phyloP scores from a whole-genome alignment of 495 filamentous ascomycete species.

The Chlorociboria aeruginascens region DNA sequence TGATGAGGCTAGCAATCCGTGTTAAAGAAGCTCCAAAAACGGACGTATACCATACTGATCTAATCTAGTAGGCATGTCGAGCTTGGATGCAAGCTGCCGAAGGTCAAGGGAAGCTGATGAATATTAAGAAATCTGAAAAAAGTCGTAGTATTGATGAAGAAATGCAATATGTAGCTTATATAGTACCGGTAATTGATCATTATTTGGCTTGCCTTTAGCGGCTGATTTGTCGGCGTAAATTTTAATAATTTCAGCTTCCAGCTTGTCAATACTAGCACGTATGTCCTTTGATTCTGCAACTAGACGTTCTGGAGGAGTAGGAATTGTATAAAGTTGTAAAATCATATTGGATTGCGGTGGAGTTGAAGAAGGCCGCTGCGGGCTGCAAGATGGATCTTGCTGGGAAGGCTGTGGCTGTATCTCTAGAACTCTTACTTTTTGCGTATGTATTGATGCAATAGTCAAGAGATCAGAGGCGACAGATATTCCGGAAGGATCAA shows the following conservation, averaged over 20 bases:
- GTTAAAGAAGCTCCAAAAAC: constrained; percentile 19
- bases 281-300: constrained; percentile 59
- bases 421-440: too few relatives aligned
- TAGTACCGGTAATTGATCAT: constrained; percentile 45
- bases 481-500: too few relatives aligned
- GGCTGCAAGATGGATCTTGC: too few relatives aligned
- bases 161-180: constrained; percentile 58
- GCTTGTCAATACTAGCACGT: constrained; percentile 63
- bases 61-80: constrained; percentile 15
- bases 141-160: constrained; percentile 66
- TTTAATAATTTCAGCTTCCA: constrained; percentile 67
- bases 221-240: constrained; percentile 34
- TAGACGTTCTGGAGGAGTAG: constrained; percentile 62
- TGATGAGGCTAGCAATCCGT: constrained; percentile 53
- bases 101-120: constrained; percentile 36
- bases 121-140: constrained; percentile 57
- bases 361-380: too few relatives aligned
- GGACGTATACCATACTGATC: constrained; percentile 52
- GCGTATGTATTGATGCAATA: too few relatives aligned
- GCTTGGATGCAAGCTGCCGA: constrained; percentile 7
- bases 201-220: constrained; percentile 29
- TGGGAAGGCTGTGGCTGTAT: too few relatives aligned
- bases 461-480: too few relatives aligned
- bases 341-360: background rate
- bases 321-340: constrained; percentile 46